These are phyloP conservation scores for Kwoniella sp. DNA, from an alignment of 768 basidiomycete genomes.

Conservation along the genomic window DNA sequence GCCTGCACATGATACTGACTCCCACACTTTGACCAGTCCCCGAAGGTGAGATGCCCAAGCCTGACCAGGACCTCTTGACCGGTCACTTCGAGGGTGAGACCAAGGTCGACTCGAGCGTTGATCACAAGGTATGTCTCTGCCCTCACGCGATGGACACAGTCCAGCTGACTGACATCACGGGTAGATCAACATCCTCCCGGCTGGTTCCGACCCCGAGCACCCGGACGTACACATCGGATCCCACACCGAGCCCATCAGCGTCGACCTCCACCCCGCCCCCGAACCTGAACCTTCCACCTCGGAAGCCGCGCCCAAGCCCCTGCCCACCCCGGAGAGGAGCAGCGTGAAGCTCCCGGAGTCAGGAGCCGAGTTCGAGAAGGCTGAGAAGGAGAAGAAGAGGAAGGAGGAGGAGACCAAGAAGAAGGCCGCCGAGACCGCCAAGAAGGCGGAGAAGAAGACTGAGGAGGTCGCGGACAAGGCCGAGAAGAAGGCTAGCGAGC, in stretches of 20 bases:
- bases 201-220: constrained; percentile 42
- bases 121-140: constrained; percentile 52
- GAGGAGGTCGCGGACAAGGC: constrained; percentile 35
- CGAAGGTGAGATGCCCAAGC: constrained; percentile 57
- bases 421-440: constrained; percentile 55
- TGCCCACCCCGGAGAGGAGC: constrained; percentile 28
- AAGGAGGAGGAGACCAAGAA: constrained; percentile 45
- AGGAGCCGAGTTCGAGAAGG: constrained; percentile 25
- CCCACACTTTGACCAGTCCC: constrained; percentile 30
- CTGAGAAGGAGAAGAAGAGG: constrained; percentile 45
- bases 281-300: constrained; percentile 20
- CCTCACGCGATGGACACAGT: background rate
- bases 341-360: constrained; percentile 31
- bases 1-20: background rate
- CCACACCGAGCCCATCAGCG: constrained; percentile 17
- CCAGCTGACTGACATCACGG: no score
- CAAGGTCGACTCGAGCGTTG: constrained; percentile 49
- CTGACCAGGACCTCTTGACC: constrained; percentile 63
- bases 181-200: constrained; percentile 43
- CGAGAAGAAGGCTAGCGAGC: constrained; percentile 51
- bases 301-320: constrained; percentile 36
- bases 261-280: constrained; percentile 20
- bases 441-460: constrained; percentile 30
- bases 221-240: constrained; percentile 28
- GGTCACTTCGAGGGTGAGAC: constrained; percentile 52